phyloP scores from a whole-genome alignment of 73 alveolate genomes.

The Paramecium primaurelia region DNA sequence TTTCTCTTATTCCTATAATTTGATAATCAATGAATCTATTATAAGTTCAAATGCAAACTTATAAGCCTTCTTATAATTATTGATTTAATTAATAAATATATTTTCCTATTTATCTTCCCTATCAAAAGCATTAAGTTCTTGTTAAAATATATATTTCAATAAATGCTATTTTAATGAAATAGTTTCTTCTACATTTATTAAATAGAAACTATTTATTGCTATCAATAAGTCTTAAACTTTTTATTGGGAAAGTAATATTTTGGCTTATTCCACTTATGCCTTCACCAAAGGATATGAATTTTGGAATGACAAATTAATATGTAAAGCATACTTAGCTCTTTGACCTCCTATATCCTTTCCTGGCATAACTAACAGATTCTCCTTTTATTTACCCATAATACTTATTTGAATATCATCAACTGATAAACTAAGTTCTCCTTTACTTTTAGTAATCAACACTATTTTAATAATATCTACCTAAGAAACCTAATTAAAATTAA shows the following conservation, averaged over 20 bases:
- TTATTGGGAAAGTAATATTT: not conserved
- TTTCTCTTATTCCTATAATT: not conserved
- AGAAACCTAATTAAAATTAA: not conserved
- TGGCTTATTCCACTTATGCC: not conserved
- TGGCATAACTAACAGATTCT: not conserved
- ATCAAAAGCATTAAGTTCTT: not conserved
- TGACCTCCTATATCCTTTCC: not conserved
- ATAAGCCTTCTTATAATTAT: not conserved
- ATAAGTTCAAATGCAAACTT: not conserved
- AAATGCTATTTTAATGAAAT: not conserved
- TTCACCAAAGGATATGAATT: not conserved
- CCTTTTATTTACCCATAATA: not conserved
- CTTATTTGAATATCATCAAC: not conserved
- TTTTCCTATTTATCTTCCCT: not conserved
- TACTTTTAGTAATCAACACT: not conserved
- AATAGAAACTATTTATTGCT: not conserved
- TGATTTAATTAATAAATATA: not conserved
- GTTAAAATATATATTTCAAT: not conserved
- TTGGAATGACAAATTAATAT: not conserved
- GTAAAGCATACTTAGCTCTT: not conserved
- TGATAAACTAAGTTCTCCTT: not conserved
- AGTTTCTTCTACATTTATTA: not conserved
- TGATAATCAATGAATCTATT: not conserved
- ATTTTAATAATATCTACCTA: not conserved
- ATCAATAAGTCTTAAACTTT: not conserved